phyloP scores from a whole-genome alignment of 148 eudicot genomes.

The Limonium bicolor region DNA sequence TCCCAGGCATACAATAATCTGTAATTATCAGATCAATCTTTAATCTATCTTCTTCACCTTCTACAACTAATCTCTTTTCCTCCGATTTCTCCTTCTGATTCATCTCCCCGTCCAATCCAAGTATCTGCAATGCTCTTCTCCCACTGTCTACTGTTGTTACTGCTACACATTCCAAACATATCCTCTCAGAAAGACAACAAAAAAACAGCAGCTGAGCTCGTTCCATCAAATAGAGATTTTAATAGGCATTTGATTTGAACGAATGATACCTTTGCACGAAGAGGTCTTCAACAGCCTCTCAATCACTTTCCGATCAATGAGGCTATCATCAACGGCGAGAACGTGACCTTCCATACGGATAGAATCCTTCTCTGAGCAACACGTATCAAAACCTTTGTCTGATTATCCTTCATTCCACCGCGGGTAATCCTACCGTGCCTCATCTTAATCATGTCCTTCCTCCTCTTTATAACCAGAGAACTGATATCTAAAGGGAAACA shows the following conservation, averaged over 20 bases:
- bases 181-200: not conserved
- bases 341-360: constrained; percentile 20
- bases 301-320: constrained; percentile 44
- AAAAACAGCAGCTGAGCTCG: not conserved
- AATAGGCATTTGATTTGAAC: not conserved
- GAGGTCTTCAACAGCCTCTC: constrained; percentile 41
- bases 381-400: not conserved
- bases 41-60: constrained; percentile 50
- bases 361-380: not conserved
- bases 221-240: not conserved
- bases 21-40: constrained; percentile 29
- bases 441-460: constrained; percentile 1
- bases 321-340: constrained; percentile 54
- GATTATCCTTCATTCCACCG: constrained; percentile 7
- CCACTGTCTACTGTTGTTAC: constrained; percentile 54
- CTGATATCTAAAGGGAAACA: no score
- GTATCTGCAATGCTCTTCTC: constrained; percentile 38
- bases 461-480: constrained; percentile 5
- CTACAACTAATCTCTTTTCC: constrained; percentile 21
- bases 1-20: constrained; percentile 44
- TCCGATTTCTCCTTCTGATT: constrained; percentile 21
- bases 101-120: constrained; percentile 44
- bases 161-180: constrained; percentile 13
- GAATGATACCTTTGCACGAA: constrained; percentile 31
- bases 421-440: not conserved